Base-by-base conservation (phyloP, 257 asterid genomes). In the Petunia secreta region DNA sequence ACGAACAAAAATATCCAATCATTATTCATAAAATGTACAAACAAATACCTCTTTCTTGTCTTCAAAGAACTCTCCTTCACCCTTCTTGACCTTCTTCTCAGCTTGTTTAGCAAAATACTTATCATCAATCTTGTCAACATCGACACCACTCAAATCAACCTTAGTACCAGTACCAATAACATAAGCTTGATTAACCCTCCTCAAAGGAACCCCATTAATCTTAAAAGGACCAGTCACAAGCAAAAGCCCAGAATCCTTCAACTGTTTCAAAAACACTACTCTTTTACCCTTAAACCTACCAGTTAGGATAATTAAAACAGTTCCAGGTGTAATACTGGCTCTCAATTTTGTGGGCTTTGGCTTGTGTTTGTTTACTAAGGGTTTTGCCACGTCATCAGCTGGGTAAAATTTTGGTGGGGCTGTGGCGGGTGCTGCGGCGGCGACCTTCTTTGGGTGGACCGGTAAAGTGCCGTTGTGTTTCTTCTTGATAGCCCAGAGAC, bases 91-190 rank as follows among this genome's bases (percentile, higher is more conserved):
- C 53, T 77, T 77, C 81, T 62, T 78, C 62, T 44, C 75, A 38
- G 34, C 80, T 63, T 81, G 80, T 54, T 74, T 81, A 7, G 80
- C 75, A 1, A 81, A 73, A 34, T 81, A 74, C 80, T 73, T 81
- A n/a, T 80, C 80, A 75, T 73, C 83, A 69, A 81, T 36, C 83
- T 81, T 81, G 3, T 81, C 83, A 48, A 74, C 63, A 81, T 6
- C 74, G 15, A 60, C 73, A 1, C 79, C 79, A 57, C 36, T 10
- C 62, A 62, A 3, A 43, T 78, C 74, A 8, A 78, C 81, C 36
- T 55, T 40, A 8, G 83, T 80, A 1, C 79, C 69, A 8, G 79
- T 69, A 53, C 52, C 83, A 54, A 75, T 80, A 10, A 69, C 83
- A 15, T 80, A 80, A 9, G 79, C 77, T 73, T 79, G 82, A 79